Evolutionary conservation across 768 basidiomycete genomes (phyloP).

Genomic region (Psilocybe sp.): DNA sequence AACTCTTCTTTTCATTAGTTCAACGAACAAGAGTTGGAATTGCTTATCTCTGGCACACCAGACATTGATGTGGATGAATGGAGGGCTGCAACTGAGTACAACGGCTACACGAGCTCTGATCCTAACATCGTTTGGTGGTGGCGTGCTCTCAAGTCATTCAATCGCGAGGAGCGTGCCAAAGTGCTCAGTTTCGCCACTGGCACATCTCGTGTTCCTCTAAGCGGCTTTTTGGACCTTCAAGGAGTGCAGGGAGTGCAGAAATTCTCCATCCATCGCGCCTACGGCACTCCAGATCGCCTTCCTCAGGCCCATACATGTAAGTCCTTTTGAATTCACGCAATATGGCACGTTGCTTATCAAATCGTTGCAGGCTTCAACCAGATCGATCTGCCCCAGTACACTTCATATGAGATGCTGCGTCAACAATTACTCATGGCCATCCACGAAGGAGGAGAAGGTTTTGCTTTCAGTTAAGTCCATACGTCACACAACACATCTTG

Average conservation of each 20-base stretch:
- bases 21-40: slow-evolving; percentile 91
- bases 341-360: slow-evolving; percentile 12
- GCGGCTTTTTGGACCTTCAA: slow-evolving; percentile 93
- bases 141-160: slow-evolving; percentile 96
- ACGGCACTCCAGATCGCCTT: slow-evolving; percentile 79
- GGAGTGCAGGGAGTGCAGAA: slow-evolving; percentile 91
- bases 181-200: slow-evolving; percentile 97
- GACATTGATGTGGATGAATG: slow-evolving; percentile 99
- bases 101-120: slow-evolving; percentile 83
- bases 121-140: slow-evolving; percentile 99
- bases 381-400: slow-evolving; percentile 91
- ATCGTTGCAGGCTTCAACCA: slow-evolving; percentile 77
- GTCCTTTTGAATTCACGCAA: slow-evolving; percentile 22
- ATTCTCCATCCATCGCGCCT: slow-evolving; percentile 94
- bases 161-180: slow-evolving; percentile 93
- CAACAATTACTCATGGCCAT: slow-evolving; percentile 89
- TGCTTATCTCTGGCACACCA: slow-evolving; percentile 95
- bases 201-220: slow-evolving; percentile 88
- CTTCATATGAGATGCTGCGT: slow-evolving; percentile 94
- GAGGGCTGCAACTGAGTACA: slow-evolving; percentile 90
- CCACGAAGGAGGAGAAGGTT: slow-evolving; percentile 94
- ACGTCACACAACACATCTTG: not conserved
- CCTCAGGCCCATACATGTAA: slow-evolving; percentile 90
- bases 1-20: slow-evolving; percentile 48
- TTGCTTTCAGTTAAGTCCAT: slow-evolving; percentile 64